Evolutionary conservation across 805 yeast genomes (phyloP).

Genomic region (Saccharomycopsis amapae): DNA sequence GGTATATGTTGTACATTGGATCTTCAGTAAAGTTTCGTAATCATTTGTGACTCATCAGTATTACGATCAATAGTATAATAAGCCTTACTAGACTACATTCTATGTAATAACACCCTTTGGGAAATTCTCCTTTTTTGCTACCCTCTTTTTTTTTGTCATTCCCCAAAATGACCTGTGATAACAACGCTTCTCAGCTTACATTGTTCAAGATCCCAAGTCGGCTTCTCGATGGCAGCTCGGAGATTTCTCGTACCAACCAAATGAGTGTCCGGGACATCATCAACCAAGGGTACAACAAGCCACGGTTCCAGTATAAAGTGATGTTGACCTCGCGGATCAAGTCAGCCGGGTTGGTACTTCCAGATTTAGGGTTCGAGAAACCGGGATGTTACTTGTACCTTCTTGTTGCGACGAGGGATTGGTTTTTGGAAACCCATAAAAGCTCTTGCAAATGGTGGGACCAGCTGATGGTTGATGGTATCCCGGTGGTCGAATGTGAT

Average conservation of each 20-base stretch:
- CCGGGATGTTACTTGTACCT: constrained; percentile 1
- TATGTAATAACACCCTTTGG: too few species aligned
- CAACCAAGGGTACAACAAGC: constrained; percentile 45
- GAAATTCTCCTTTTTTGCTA: too few species aligned
- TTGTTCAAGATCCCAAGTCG: constrained; percentile 4
- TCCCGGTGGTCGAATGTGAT: constrained; percentile 1
- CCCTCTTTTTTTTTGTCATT: too few species aligned
- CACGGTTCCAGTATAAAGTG: constrained; percentile 36
- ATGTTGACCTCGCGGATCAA: constrained; percentile 38
- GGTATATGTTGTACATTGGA: too few species aligned
- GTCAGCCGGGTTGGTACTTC: constrained; percentile 19
- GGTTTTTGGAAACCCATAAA: background rate
- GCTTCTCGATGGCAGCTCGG: constrained; percentile 1
- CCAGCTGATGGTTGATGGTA: background rate
- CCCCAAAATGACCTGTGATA: too few species aligned
- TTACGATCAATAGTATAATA: too few species aligned
- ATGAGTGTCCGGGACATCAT: constrained; percentile 29
- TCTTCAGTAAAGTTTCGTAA: too few species aligned
- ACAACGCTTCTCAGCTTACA: too few species aligned
- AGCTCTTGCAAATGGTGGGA: constrained; percentile 18
- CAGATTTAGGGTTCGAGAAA: constrained; percentile 27
- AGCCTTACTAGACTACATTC: too few species aligned
- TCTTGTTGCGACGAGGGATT: background rate
- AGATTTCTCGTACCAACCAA: background rate
- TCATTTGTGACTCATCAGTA: too few species aligned